Conservation (phyloP, 352 stramenopile species). For the Phytophthora aleatoria region DNA sequence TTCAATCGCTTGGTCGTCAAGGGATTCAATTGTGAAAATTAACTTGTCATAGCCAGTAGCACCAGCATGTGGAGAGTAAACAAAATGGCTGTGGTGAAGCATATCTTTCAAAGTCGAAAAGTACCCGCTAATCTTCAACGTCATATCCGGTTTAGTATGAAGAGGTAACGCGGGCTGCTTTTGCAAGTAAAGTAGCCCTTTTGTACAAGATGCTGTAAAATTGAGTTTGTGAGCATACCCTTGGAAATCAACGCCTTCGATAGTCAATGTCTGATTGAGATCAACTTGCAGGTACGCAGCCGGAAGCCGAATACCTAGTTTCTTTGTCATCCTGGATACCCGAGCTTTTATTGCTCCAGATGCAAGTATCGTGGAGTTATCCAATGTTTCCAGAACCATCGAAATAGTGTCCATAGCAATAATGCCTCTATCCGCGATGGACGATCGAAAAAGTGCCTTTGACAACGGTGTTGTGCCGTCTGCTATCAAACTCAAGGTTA, state of each 20-base stretch:
- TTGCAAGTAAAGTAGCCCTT: constrained; percentile 10
- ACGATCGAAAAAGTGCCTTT: constrained; percentile 9
- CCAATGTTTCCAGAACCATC: constrained; percentile 17
- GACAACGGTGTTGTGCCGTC: background rate
- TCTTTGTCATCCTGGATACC: constrained; percentile 5
- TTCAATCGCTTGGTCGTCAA: constrained; percentile 13
- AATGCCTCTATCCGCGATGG: constrained; percentile 1
- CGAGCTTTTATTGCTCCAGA: constrained; percentile 9
- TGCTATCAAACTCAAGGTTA: background rate
- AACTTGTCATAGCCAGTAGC: constrained; percentile 20
- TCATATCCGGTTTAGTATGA: background rate
- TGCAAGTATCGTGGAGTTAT: constrained; percentile 8
- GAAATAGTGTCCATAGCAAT: constrained; percentile 18
- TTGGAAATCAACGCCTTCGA: constrained; percentile 16
- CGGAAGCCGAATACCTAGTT: constrained; percentile 24
- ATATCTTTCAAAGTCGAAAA: constrained; percentile 12
- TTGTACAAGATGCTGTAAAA: constrained; percentile 13
- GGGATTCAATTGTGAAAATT: constrained; percentile 17
- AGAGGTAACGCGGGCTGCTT: background rate
- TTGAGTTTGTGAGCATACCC: constrained; percentile 19
- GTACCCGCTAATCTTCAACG: constrained; percentile 8
- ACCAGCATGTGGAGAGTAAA: constrained; percentile 17
- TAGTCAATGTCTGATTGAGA: constrained; percentile 8
- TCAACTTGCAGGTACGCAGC: constrained; percentile 18
- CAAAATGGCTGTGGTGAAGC: constrained; percentile 3